Evolutionary conservation across 352 stramenopile genomes (phyloP).

Genomic region (Globisporangium cederbergense): DNA sequence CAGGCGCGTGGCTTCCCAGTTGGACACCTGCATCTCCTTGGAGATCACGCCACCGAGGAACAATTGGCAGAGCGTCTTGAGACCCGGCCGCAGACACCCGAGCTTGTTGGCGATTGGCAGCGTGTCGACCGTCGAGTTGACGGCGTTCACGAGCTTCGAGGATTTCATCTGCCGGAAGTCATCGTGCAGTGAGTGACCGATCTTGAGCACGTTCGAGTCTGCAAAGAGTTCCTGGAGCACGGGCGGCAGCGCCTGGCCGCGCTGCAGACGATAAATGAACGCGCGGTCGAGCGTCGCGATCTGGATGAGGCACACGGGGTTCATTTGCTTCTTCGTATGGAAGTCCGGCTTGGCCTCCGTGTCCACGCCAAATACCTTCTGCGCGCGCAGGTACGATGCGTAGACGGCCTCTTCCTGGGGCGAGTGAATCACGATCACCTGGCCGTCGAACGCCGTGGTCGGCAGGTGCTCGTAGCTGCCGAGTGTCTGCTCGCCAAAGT

Average conservation of each 20-base stretch:
- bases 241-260: slow-evolving; percentile 46
- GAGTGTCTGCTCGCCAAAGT: slow-evolving; percentile 48
- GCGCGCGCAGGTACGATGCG: slow-evolving; percentile 42
- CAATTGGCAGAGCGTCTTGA: slow-evolving; percentile 74
- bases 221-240: slow-evolving; percentile 57
- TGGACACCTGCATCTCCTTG: slow-evolving; percentile 86
- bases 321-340: slow-evolving; percentile 43
- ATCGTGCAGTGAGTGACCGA: slow-evolving; percentile 75
- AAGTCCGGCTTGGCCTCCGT: slow-evolving; percentile 79
- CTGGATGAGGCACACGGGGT: slow-evolving; percentile 79
- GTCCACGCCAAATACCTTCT: slow-evolving; percentile 68
- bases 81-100: slow-evolving; percentile 63
- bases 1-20: slow-evolving; percentile 73
- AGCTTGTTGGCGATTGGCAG: slow-evolving; percentile 75
- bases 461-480: slow-evolving; percentile 53
- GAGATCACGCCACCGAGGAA: slow-evolving; percentile 66
- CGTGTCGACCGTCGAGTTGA: slow-evolving; percentile 77
- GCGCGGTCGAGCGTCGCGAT: slow-evolving; percentile 69
- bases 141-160: slow-evolving; percentile 49
- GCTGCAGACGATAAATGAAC: slow-evolving; percentile 70
- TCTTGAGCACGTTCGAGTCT: slow-evolving; percentile 60
- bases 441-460: slow-evolving; percentile 39
- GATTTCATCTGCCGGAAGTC: slow-evolving; percentile 66
- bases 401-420: slow-evolving; percentile 48
- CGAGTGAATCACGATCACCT: slow-evolving; percentile 64